Percentiles rank a stretch among this genome's conserved stretches.
Evolutionary conservation across 1,284 basidiomycete genomes (phyloP).

Genomic region (Marasmius fiardii): DNA sequence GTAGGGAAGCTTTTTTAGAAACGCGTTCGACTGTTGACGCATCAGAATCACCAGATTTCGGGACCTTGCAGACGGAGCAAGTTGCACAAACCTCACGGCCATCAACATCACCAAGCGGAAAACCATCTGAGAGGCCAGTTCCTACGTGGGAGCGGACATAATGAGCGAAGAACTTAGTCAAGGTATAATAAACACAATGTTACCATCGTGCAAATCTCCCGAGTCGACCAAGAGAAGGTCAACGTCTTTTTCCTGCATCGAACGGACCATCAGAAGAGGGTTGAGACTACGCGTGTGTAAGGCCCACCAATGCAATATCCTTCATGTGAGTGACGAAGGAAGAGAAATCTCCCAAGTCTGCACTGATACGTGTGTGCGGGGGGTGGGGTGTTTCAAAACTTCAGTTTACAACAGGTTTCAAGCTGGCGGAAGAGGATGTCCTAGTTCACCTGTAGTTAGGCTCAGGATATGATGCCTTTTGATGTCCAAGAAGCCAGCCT

Average conservation of each 20-base stretch:
- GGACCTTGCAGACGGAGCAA: neutral
- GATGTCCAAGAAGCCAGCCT: constrained; percentile 74
- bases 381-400: neutral
- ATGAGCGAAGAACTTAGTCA: neutral
- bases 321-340: constrained; percentile 85
- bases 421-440: too few species aligned
- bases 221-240: constrained; percentile 72
- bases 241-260: constrained; percentile 53
- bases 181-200: neutral
- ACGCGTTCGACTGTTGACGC: constrained; percentile 53
- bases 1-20: constrained; percentile 75
- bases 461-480: constrained; percentile 65
- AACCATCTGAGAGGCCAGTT: constrained; percentile 74
- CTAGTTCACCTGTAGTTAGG: constrained; percentile 64
- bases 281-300: neutral
- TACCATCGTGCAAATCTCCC: constrained; percentile 80
- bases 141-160: constrained; percentile 19
- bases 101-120: constrained; percentile 65
- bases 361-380: constrained; percentile 32
- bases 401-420: neutral
- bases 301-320: constrained; percentile 51
- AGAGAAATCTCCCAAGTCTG: constrained; percentile 77
- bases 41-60: constrained; percentile 1
- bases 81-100: constrained; percentile 55
- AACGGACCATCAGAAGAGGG: too few species aligned